A percentile compares a stretch with the other conserved stretches of the same genome.
Conservation (phyloP, 208 protist species). For the Acanthamoeba triangularis region DNA sequence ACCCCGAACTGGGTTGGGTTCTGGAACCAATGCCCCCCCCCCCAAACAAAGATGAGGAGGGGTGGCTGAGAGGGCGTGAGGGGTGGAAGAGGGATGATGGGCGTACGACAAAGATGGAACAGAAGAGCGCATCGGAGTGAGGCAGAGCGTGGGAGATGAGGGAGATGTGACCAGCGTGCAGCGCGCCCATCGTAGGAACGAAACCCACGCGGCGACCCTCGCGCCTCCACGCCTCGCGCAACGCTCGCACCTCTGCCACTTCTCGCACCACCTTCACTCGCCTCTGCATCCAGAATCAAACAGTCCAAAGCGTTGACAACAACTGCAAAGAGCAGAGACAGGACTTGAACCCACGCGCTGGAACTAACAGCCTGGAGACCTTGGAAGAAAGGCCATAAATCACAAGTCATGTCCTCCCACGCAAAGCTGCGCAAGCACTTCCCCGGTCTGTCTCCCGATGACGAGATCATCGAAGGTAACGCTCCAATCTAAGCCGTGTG, state of each 20-base stretch:
- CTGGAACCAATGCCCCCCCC: not conserved
- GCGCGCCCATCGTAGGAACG: slow-evolving; percentile 86
- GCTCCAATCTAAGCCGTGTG: not conserved
- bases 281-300: too few relatives aligned
- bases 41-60: not conserved
- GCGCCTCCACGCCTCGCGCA: not conserved
- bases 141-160: slow-evolving; percentile 73
- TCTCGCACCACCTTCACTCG: not conserved
- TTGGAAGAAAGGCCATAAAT: too few relatives aligned
- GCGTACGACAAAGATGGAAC: slow-evolving; percentile 82
- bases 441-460: not conserved
- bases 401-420: not conserved
- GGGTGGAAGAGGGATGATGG: not conserved
- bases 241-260: not conserved
- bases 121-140: slow-evolving; percentile 68
- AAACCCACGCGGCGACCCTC: slow-evolving; percentile 73
- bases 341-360: too few relatives aligned
- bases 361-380: too few relatives aligned
- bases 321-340: too few relatives aligned
- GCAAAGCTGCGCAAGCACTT: slow-evolving; percentile 18
- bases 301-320: too few relatives aligned
- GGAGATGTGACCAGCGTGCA: slow-evolving; percentile 83
- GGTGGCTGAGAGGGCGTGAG: not conserved
- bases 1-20: slow-evolving; percentile 77
- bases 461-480: not conserved